Percentiles rank a stretch among this genome's conserved stretches.
Conservation (phyloP, 2,329 filamentous ascomycete genomes). For the Pestalotiopsis sp. region DNA sequence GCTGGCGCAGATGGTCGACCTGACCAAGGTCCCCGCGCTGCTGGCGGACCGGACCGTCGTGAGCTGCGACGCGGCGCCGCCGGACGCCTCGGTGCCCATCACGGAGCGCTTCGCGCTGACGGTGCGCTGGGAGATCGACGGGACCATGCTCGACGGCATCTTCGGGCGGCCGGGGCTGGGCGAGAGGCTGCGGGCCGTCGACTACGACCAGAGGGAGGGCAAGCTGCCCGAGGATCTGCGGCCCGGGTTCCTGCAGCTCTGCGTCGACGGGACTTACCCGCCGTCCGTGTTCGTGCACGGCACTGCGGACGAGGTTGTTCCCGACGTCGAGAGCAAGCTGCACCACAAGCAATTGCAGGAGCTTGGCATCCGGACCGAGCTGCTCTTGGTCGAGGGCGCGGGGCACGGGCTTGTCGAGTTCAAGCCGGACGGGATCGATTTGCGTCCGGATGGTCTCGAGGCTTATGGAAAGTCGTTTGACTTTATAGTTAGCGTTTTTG, state of each 20-base stretch:
- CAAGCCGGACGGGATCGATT: background rate
- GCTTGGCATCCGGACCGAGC: background rate
- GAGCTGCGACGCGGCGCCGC: background rate
- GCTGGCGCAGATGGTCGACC: background rate
- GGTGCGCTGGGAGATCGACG: slow-evolving; percentile 11
- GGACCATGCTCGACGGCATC: slow-evolving; percentile 5
- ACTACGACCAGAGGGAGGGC: background rate
- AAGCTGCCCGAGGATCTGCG: background rate
- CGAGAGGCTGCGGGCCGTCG: background rate
- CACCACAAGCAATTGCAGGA: background rate
- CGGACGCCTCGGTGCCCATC: background rate
- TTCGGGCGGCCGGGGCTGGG: slow-evolving; percentile 1
- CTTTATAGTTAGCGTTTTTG: slow-evolving; percentile 3
- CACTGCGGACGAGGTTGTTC: slow-evolving; percentile 1
- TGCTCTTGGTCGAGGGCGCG: slow-evolving; percentile 1
- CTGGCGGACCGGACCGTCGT: slow-evolving; percentile 5
- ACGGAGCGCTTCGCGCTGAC: slow-evolving; percentile 9
- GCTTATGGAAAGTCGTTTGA: slow-evolving; percentile 7
- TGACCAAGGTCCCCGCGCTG: background rate
- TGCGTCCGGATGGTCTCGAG: background rate
- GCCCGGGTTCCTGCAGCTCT: slow-evolving; percentile 3
- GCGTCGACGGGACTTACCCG: background rate
- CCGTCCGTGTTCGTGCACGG: slow-evolving; percentile 12
- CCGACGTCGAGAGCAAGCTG: background rate
- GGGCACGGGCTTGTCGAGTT: background rate